phyloP scores from a whole-genome alignment of 257 asterid species.

The Solanum lycopersicoides region DNA sequence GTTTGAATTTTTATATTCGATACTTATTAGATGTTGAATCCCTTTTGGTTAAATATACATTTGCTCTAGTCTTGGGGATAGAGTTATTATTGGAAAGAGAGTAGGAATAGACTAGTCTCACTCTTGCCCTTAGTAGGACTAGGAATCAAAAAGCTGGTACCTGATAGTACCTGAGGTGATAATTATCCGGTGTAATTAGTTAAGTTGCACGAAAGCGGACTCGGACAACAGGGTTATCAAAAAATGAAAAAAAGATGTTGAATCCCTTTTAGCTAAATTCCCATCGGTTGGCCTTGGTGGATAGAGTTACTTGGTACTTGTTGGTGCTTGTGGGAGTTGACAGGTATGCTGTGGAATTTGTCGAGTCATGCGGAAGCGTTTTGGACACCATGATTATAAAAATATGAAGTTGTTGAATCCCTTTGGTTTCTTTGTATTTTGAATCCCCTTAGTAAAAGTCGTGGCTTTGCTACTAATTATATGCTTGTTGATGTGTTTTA shows the following conservation, averaged over 20 bases:
- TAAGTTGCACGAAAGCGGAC: not conserved
- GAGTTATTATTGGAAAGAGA: not conserved
- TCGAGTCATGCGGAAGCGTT: not conserved
- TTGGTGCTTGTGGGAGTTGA: not conserved
- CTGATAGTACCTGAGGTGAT: not conserved
- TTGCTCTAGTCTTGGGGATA: not conserved
- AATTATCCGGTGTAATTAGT: not conserved
- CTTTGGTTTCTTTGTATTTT: not conserved
- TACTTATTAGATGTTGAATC: not conserved
- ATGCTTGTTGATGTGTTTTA: not conserved
- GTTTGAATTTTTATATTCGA: not conserved
- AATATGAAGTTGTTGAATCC: not conserved
- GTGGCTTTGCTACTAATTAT: not conserved
- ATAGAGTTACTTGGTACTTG: not conserved
- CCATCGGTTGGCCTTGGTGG: not conserved
- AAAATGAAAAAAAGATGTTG: not conserved
- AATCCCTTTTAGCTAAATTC: not conserved
- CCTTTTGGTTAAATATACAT: not conserved
- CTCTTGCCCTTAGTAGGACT: not conserved
- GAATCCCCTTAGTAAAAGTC: not conserved
- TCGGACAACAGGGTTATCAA: not conserved
- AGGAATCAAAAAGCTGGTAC: not conserved
- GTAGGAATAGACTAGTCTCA: not conserved
- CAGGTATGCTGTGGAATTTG: not conserved
- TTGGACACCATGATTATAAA: not conserved